phyloP scores from a whole-genome alignment of 2,329 filamentous ascomycete genomes.

The Lasiodiplodia gonubiensis region DNA sequence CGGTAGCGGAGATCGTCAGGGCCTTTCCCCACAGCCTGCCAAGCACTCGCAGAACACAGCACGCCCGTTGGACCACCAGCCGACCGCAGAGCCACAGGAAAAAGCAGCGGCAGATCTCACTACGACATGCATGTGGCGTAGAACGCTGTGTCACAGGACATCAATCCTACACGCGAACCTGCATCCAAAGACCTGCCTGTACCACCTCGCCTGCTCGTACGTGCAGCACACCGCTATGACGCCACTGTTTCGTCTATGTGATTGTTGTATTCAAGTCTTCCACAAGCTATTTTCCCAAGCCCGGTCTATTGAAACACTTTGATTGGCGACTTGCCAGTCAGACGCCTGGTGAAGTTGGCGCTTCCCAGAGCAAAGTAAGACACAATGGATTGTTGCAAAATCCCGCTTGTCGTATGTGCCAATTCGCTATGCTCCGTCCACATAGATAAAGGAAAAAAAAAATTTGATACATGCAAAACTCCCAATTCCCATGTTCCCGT shows the following conservation, averaged over 20 bases:
- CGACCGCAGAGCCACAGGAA: neutral
- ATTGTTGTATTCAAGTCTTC: slow-evolving; percentile 22
- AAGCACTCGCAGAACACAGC: neutral
- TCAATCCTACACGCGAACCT: neutral
- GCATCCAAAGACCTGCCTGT: neutral
- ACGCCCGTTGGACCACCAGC: slow-evolving; percentile 2
- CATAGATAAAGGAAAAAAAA: slow-evolving; percentile 1
- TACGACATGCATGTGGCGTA: neutral
- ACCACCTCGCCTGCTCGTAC: neutral
- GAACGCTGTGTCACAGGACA: neutral
- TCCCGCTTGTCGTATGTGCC: neutral
- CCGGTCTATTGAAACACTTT: slow-evolving; percentile 15
- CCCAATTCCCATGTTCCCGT: slow-evolving; percentile 9
- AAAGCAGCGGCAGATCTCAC: neutral
- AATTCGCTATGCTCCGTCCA: neutral
- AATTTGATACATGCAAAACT: slow-evolving; percentile 6
- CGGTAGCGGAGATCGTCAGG: slow-evolving; percentile 23
- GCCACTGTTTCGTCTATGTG: slow-evolving; percentile 9
- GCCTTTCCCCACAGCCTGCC: slow-evolving; percentile 18
- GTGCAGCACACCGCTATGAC: slow-evolving; percentile 4
- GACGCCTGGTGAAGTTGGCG: neutral
- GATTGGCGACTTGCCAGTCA: neutral
- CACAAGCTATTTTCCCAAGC: slow-evolving; percentile 14
- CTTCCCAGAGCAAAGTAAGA: neutral
- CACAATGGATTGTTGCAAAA: neutral